Percentiles rank a stretch among this genome's conserved stretches.
phyloP scores from a whole-genome alignment of 2,329 filamentous ascomycete genomes.

The Xylogone sp. region DNA sequence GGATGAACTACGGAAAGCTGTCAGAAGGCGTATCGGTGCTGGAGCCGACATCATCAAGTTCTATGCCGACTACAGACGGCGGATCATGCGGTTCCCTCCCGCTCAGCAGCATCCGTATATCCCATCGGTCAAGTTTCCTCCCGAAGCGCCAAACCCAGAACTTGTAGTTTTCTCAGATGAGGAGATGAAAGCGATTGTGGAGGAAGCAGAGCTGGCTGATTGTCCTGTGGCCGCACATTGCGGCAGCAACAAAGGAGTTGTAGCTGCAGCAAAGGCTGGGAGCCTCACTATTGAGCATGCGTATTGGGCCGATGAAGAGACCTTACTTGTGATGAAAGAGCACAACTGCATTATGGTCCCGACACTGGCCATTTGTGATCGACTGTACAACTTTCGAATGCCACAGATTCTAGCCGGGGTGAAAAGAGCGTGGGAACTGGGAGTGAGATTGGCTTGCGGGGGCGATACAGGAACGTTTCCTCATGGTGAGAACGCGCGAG shows the following conservation, averaged over 20 bases:
- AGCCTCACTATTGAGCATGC: constrained; percentile 46
- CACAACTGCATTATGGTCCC: constrained; percentile 48
- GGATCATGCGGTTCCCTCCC: constrained; percentile 38
- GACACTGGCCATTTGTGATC: constrained; percentile 44
- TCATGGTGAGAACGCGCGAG: constrained; percentile 48
- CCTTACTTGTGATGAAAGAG: constrained; percentile 40
- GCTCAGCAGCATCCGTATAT: constrained; percentile 25
- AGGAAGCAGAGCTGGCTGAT: constrained; percentile 38
- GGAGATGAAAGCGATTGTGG: constrained; percentile 47
- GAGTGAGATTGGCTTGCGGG: constrained; percentile 47
- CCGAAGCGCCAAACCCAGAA: constrained; percentile 36
- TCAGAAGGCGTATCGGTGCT: constrained; percentile 41
- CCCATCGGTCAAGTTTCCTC: constrained; percentile 31
- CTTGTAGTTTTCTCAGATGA: constrained; percentile 42
- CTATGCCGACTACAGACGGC: constrained; percentile 45
- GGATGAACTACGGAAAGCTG: constrained; percentile 40
- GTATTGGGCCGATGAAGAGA: constrained; percentile 32
- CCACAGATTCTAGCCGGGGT: constrained; percentile 33
- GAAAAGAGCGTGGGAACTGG: constrained; percentile 40
- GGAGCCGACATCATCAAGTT: constrained; percentile 50
- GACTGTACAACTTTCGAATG: constrained; percentile 23
- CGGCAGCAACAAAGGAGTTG: constrained; percentile 36
- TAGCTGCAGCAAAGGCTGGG: constrained; percentile 43
- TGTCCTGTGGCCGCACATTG: constrained; percentile 42
- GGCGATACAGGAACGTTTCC: constrained; percentile 51